Evolutionary conservation across 2,329 filamentous ascomycete genomes (phyloP).

Genomic region (Ascochyta clinopodiicola): DNA sequence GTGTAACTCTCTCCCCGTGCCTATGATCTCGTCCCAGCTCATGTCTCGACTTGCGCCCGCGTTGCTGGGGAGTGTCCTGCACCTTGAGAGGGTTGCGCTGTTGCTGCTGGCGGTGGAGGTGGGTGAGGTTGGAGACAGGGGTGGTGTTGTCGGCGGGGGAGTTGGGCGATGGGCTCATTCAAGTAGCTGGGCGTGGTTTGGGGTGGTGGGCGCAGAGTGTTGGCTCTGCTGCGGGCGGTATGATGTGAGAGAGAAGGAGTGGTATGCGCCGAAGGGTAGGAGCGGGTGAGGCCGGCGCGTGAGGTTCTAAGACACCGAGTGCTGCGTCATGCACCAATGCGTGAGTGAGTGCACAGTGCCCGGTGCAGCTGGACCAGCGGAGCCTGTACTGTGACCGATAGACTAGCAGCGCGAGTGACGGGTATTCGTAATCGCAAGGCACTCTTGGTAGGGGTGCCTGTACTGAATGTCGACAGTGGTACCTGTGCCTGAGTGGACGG

Average conservation of each 20-base stretch:
- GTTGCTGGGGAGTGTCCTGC: constrained; percentile 44
- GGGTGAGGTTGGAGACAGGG: constrained; percentile 43
- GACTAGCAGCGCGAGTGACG: constrained; percentile 1
- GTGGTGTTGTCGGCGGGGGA: constrained; percentile 36
- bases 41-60: constrained; percentile 48
- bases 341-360: constrained; percentile 7
- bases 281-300: constrained; percentile 23
- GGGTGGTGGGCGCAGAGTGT: constrained; percentile 14
- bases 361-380: constrained; percentile 21
- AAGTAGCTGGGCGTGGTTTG: constrained; percentile 31
- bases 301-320: constrained; percentile 25
- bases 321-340: constrained; percentile 35
- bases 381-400: constrained; percentile 26
- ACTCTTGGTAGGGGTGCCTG: too few relatives aligned
- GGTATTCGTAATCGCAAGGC: constrained; percentile 1
- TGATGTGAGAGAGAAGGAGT: constrained; percentile 11
- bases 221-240: constrained; percentile 16
- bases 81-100: constrained; percentile 43
- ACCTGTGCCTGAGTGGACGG: constrained; percentile 19
- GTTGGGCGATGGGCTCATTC: constrained; percentile 50
- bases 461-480: constrained; percentile 5
- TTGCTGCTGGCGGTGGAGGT: constrained; percentile 47
- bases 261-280: constrained; percentile 1
- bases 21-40: constrained; percentile 50
- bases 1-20: constrained; percentile 46